Percentiles rank a stretch among this genome's conserved stretches.
phyloP scores from a whole-genome alignment of 371 early-diverging fungal species.

The Caulochytrium protostelioides region DNA sequence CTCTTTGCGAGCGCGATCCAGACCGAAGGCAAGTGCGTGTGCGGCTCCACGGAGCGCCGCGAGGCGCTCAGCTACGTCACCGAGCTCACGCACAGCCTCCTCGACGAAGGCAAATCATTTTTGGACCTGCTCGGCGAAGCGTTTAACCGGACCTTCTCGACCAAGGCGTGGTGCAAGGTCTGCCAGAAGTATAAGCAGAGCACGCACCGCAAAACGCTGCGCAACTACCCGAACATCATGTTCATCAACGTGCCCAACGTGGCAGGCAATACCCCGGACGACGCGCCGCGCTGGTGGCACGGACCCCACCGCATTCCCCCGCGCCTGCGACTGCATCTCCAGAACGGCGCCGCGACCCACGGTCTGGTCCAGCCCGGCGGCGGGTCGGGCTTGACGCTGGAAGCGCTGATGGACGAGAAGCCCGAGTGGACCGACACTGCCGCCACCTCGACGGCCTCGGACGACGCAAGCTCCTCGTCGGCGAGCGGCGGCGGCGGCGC shows the following conservation, averaged over 20 bases:
- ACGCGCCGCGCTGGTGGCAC: no score
- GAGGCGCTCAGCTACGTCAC: slow-evolving; percentile 7
- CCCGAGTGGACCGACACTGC: no score
- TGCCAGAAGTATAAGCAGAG: slow-evolving; percentile 52
- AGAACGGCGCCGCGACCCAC: no score
- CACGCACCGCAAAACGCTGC: slow-evolving; percentile 35
- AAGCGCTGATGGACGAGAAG: no score
- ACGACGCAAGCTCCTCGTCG: not conserved
- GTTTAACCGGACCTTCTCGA: slow-evolving; percentile 42
- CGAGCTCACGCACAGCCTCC: slow-evolving; percentile 9
- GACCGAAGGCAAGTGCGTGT: slow-evolving; percentile 16
- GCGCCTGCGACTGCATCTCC: not conserved
- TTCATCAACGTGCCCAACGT: slow-evolving; percentile 53
- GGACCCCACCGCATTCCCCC: no score
- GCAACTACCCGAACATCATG: slow-evolving; percentile 37
- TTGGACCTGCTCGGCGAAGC: slow-evolving; percentile 38
- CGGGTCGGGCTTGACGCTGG: no score
- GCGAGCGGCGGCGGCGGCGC: not conserved
- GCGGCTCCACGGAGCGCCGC: not conserved
- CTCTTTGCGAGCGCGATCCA: slow-evolving; percentile 43
- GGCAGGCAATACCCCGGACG: no score
- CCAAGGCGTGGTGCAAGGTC: slow-evolving; percentile 54
- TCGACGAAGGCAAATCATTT: no score
- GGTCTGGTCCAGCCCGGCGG: no score
- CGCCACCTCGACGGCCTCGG: not conserved